Conservation (phyloP, 257 asterid genomes). For the Agastache rugosa region DNA sequence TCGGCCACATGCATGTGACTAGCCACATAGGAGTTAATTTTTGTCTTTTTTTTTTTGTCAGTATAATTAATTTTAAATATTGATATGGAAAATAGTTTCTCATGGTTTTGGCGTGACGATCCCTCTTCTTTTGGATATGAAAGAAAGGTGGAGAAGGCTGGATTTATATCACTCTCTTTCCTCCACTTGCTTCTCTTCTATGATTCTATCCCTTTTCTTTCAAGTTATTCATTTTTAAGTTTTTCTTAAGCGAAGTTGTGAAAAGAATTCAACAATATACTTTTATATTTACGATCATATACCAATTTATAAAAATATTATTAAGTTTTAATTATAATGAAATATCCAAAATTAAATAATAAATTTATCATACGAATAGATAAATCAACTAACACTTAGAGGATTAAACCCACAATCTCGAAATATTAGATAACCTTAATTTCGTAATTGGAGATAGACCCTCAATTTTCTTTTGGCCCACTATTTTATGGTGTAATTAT, state of each 20-base stretch:
- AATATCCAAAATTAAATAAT: too few species aligned
- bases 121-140: constrained; percentile 1
- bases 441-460: background rate
- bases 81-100: background rate
- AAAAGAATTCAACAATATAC: background rate
- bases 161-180: background rate
- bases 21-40: too few species aligned
- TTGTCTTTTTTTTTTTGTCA: too few species aligned
- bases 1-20: too few species aligned
- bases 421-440: background rate
- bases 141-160: constrained; percentile 14
- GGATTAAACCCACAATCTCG: too few species aligned
- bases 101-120: constrained; percentile 17
- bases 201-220: background rate
- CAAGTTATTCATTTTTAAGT: background rate
- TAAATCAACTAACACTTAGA: background rate
- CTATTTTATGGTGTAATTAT: constrained; percentile 22
- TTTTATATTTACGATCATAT: too few species aligned
- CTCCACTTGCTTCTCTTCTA: background rate
- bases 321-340: too few species aligned
- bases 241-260: background rate
- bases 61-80: background rate
- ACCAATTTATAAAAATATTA: background rate
- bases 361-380: too few species aligned
- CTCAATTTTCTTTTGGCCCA: constrained; percentile 8